Conservation (phyloP, 75 land plant species). For the Gnetum montanum region DNA sequence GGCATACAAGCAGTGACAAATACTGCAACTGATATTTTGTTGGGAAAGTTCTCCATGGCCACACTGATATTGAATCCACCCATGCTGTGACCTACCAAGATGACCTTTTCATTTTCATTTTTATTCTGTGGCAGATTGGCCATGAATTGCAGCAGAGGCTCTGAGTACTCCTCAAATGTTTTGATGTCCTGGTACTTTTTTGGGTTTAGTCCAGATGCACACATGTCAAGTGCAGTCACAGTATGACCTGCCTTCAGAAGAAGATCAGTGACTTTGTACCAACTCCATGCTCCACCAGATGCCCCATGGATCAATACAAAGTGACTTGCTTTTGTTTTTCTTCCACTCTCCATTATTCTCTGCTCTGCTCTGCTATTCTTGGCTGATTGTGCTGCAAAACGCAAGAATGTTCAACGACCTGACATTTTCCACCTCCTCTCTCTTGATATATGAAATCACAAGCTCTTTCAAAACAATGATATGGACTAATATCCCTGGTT, state of each 20-base stretch:
- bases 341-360: no score
- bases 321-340: no score
- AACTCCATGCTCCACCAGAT: conserved; percentile 62
- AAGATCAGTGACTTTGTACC: conserved; percentile 48
- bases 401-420: no score
- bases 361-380: no score
- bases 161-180: conserved; percentile 46
- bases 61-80: conserved; percentile 27
- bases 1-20: conserved; percentile 43
- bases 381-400: no score
- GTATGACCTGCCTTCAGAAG: conserved; percentile 48
- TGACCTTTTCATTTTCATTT: conserved; percentile 24
- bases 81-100: conserved; percentile 45
- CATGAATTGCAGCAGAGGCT: conserved; percentile 52
- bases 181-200: conserved; percentile 27
- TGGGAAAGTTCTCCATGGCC: conserved; percentile 38
- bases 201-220: conserved; percentile 36
- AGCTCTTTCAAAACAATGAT: no score
- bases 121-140: conserved; percentile 34
- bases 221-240: conserved; percentile 52
- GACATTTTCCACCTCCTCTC: no score
- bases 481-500: no score
- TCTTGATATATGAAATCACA: no score
- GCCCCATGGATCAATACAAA: conserved; percentile 66
- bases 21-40: conserved; percentile 28